Conservation (phyloP, 257 asterid species). For the Capsicum baccatum region DNA sequence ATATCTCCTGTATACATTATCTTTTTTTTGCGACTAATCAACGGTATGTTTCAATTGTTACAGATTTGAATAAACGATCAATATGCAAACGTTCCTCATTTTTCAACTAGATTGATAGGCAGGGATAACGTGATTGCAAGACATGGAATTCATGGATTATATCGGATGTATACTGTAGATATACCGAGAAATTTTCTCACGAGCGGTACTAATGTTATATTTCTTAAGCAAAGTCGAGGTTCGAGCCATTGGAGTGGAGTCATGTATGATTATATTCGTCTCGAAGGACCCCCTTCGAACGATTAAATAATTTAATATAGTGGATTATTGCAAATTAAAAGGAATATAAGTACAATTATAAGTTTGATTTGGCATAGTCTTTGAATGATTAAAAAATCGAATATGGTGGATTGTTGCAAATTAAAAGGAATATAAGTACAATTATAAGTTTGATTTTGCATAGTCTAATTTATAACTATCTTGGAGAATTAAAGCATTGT, state of each 20-base stretch:
- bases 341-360: not conserved
- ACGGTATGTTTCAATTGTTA: not conserved
- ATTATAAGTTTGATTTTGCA: no score
- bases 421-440: not conserved
- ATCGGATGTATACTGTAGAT: slow-evolving; percentile 39
- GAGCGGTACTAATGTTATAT: slow-evolving; percentile 48
- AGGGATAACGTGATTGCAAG: slow-evolving; percentile 65
- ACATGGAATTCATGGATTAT: slow-evolving; percentile 63
- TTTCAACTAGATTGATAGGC: slow-evolving; percentile 51
- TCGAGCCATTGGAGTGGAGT: slow-evolving; percentile 37
- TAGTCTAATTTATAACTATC: no score
- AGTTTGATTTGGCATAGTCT: no score
- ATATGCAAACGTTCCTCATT: slow-evolving; percentile 16
- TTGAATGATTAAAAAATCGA: not conserved
- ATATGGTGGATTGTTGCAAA: not conserved
- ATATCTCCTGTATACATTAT: not conserved
- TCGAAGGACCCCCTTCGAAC: slow-evolving; percentile 38
- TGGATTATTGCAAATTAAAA: not conserved
- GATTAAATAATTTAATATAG: no score
- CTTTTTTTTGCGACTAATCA: not conserved
- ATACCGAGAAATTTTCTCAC: slow-evolving; percentile 37
- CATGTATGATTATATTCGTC: slow-evolving; percentile 65
- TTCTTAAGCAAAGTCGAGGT: slow-evolving; percentile 42
- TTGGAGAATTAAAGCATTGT: no score
- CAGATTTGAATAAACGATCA: slow-evolving; percentile 54